Evolutionary conservation across 345 rosid species (phyloP), one percentile per base, ranked within the genome.

Genomic region (Cardamine resedifolia): DNA sequence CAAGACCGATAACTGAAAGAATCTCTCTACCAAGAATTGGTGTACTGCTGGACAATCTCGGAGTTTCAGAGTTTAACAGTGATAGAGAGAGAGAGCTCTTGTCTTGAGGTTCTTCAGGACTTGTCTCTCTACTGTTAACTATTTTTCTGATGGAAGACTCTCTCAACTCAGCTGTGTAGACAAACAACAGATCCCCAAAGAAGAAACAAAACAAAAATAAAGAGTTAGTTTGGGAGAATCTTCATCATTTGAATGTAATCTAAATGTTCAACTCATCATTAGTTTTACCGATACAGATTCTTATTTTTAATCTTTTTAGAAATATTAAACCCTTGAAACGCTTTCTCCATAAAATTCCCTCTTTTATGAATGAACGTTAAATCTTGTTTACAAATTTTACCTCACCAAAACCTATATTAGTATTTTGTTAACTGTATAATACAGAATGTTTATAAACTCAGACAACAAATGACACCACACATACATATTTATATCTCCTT

Each of bases 141-240:
- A 66, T 66, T 69, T 55, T 33, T 75, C 58, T 33, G 68, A 26
- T 68, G 74, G 74, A 68, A 60, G 43, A 43, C 71, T 39, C 77
- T 73, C 72, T 62, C 74, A 48, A 64, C 73, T 75, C 69, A 56
- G 59, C 66, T 63, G 71, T 70, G 71, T 69, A 71, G 71, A 63
- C 58, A 61, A 64, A 34, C 66, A 62, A 70, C 70, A 76, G 76
- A 69, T 53, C 68, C 70, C 48, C 64, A 52, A 76, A 47, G 57
- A 62, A 44, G 62, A 62, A 61, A 76, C 64, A 21, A 70, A 30
- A 75, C 28, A 9, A 41, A 9, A 41, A 33, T 41, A 53, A 76
- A 69, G 45, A 34, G n/a, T 55, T 69, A 3, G 59, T 64, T 47
- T 77, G 67, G 55, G 66, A 70, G 75, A 64, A 69, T 76, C 79